Base-by-base conservation (phyloP, 768 basidiomycete genomes). In the Lyophyllum semitale region DNA sequence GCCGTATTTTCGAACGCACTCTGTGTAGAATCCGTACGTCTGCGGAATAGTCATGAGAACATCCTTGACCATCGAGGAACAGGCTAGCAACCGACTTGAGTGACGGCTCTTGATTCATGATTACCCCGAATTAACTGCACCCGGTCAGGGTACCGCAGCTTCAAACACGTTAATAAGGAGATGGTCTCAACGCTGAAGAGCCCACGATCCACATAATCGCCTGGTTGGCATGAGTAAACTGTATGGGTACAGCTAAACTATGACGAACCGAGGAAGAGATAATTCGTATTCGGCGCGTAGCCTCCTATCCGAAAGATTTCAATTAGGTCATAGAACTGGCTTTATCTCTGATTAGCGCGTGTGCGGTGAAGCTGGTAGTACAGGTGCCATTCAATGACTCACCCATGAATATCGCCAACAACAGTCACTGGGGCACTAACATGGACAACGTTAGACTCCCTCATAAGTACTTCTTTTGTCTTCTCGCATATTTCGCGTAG, bases 281-380 rank as follows among this genome's bases (percentile, higher is more conserved):
- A 99, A 72, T 99, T 99, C 35, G 96, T 99, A 66, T 96, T 80
- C 1, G 96, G 96, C 2, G 93, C 93, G 66, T 92, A 93, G 35
- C 96, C 96, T 54, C 97, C 96, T 84, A 99, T 98, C 47, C 95
- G 86, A 67, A 99, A 99, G 68, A 98, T 98, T 73, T 99, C 96
- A 71, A 98, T 91, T 64, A 99, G 83, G 78, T 99, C 96, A 77
- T 98, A 96, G 74, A 99, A 99, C 83, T 99, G 96, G 56, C 96
- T 97, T 84, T 72, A 72, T 66, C 63, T 63, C 63, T 60, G 66
- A 72, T 79, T 63, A 76, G 70, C 63, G 60, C 58, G 57, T 53
- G 54, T 51, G 32, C 50, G 30, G 22, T 44, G 54, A 54, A 48
- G 41, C 47, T 45, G n/a, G n/a, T n/a, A n/a, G n/a, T n/a, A 20